These are phyloP conservation scores for Naganishia friedmannii DNA, from an alignment of 768 basidiomycete genomes.

Conservation along the genomic window DNA sequence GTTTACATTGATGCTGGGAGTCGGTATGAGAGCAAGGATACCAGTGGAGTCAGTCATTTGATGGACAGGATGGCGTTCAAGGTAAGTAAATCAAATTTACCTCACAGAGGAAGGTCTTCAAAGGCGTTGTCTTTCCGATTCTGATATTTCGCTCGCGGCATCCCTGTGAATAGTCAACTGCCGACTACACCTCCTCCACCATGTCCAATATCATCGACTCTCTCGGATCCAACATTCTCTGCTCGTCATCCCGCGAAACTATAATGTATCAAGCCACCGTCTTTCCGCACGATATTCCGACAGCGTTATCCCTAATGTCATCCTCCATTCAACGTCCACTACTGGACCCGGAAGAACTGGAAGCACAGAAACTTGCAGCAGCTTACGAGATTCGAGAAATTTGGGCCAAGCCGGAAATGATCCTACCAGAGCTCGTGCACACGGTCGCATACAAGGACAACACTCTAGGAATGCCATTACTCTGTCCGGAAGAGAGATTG, in stretches of 20 bases:
- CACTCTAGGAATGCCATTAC: constrained; percentile 82
- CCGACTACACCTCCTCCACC: constrained; percentile 65
- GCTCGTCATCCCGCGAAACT: constrained; percentile 83
- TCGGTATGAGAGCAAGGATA: constrained; percentile 73
- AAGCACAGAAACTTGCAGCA: constrained; percentile 78
- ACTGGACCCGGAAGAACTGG: constrained; percentile 73
- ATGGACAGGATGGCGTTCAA: constrained; percentile 96
- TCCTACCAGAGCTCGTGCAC: constrained; percentile 86
- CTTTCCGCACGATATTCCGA: constrained; percentile 75
- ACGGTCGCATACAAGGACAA: constrained; percentile 72
- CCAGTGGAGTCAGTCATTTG: constrained; percentile 82
- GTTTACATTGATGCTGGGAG: constrained; percentile 92
- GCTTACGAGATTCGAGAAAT: constrained; percentile 88
- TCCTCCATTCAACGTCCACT: constrained; percentile 81
- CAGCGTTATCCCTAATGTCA: constrained; percentile 80
- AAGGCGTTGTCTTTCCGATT: neutral
- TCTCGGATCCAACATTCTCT: constrained; percentile 86
- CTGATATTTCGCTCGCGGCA: neutral
- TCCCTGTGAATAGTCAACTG: constrained; percentile 63
- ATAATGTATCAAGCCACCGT: constrained; percentile 98
- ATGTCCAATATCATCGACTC: constrained; percentile 78
- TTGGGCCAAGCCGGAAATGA: constrained; percentile 81
- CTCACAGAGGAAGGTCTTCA: neutral
- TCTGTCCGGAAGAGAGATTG: constrained; percentile 83
- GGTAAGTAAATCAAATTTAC: constrained; percentile 55